Percentiles rank a stretch among this genome's conserved stretches.
These are phyloP conservation scores for Lenzites betulinus DNA, from an alignment of 768 basidiomycete genomes.

Conservation along the genomic window DNA sequence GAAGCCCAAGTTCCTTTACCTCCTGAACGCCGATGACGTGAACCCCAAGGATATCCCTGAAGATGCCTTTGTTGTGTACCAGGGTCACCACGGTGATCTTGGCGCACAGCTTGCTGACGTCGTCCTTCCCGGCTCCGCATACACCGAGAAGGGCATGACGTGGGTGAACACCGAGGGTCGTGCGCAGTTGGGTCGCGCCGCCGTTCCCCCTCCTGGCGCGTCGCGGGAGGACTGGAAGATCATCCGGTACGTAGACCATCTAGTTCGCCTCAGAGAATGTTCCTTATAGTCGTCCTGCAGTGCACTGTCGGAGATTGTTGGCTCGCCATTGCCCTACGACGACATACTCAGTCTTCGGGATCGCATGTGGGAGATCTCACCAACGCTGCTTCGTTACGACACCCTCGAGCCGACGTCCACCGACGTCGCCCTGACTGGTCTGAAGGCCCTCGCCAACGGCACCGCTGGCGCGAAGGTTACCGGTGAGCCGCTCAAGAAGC, in stretches of 20 bases:
- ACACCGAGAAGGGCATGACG: conserved; percentile 88
- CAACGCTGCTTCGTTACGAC: conserved; percentile 86
- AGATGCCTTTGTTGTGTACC: conserved; percentile 97
- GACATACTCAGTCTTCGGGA: conserved; percentile 82
- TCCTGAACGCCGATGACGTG: conserved; percentile 94
- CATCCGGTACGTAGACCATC: conserved; percentile 59
- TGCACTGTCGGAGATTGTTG: conserved; percentile 88
- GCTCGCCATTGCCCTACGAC: conserved; percentile 83
- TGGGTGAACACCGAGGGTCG: conserved; percentile 99
- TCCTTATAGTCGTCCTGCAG: conserved; percentile 38
- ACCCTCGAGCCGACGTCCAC: conserved; percentile 72
- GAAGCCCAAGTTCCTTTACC: conserved; percentile 93
- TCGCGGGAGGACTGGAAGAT: conserved; percentile 98
- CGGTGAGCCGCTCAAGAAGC: conserved; percentile 69
- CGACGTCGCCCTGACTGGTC: conserved; percentile 70
- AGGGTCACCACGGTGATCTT: conserved; percentile 97
- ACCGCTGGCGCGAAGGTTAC: conserved; percentile 58
- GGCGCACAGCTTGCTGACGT: conserved; percentile 98
- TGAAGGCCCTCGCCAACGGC: conserved; percentile 55
- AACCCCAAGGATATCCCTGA: conserved; percentile 85
- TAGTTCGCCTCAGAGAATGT: background rate
- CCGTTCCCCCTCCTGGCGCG: conserved; percentile 93
- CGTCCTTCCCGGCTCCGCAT: conserved; percentile 88
- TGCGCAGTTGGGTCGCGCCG: conserved; percentile 85
- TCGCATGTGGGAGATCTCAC: conserved; percentile 96